These are phyloP conservation scores for Kwoniella dendrophila DNA, from an alignment of 768 basidiomycete species.

Conservation along the genomic window DNA sequence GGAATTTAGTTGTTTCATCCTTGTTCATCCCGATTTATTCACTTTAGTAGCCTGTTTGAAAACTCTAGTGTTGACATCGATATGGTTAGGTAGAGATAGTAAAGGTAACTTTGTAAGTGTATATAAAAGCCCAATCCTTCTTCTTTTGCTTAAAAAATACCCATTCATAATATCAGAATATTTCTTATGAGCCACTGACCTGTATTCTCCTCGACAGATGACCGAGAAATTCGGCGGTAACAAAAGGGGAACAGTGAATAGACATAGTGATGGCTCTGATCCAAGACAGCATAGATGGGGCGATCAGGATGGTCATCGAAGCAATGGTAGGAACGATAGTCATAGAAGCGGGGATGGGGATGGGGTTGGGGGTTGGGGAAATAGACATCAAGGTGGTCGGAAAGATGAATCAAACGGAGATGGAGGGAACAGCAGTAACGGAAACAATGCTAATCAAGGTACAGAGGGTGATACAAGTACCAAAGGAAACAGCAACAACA, in stretches of 20 bases:
- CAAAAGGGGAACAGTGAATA: too few relatives aligned
- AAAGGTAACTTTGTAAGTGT: constrained; percentile 37
- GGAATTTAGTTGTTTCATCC: constrained; percentile 31
- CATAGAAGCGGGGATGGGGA: neutral
- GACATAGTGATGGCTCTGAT: neutral
- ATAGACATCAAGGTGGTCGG: neutral
- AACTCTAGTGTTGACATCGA: constrained; percentile 27
- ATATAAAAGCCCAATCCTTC: too few relatives aligned
- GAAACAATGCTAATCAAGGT: neutral
- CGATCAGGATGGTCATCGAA: neutral
- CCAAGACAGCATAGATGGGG: neutral
- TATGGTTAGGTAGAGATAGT: constrained; percentile 34
- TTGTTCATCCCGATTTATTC: constrained; percentile 42
- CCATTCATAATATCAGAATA: too few relatives aligned
- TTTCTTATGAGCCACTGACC: too few relatives aligned
- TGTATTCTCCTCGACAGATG: too few relatives aligned
- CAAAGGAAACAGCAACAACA: neutral
- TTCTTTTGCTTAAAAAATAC: too few relatives aligned
- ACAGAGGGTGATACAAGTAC: neutral
- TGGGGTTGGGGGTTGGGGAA: neutral
- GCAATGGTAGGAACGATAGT: neutral
- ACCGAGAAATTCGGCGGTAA: constrained; percentile 16
- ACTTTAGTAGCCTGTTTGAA: constrained; percentile 41
- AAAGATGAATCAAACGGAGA: neutral
- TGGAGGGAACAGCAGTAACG: too few relatives aligned